Base-by-base conservation (phyloP, 2,329 filamentous ascomycete species). In the Penicillium sp. region DNA sequence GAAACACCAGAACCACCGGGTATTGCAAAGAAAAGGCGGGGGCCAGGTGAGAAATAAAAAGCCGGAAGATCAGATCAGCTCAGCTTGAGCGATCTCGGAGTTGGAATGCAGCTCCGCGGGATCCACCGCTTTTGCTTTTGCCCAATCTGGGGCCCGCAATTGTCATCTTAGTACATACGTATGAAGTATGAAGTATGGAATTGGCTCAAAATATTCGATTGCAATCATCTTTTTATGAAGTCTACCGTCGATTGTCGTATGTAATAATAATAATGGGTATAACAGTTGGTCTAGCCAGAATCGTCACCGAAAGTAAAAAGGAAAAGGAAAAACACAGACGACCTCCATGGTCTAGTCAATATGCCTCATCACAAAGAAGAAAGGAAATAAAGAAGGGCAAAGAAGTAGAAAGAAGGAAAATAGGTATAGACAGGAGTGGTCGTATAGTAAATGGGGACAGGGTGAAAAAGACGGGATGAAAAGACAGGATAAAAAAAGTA, bases 11-110 rank as follows among this genome's bases (percentile, higher is more conserved):
- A 50, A 55, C 37, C 44, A 47, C 43, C 39, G 49, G 31, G 41
- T 49, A 45, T 42, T 31, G 47, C 11, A 46, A 47, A 42, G 28
- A 43, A 45, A 36, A 47, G 45, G 54, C 37, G 49, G 50, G 47
- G 55, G 40, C 38, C 42, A 40, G 50, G 52, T 26, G 39, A 47
- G 51, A 50, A 55, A 53, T 47, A 40, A 26, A 54, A 51, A 49
- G 40, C 29, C 40, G 46, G 47, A 48, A 54, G 46, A 32, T 48
- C n/a, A 34, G 37, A 50, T 53, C 50, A 54, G 46, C 28, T 48
- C n/a, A 34, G 37, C 52, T 53, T 52, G 42, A 39, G 11, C 5
- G 13, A 2, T n/a, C 3, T 14, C 28, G 28, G 28, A 29, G 28
- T 29, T 29, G n/a, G 28, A 29, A 29, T 7, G 13, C 8, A 14